phyloP scores from a whole-genome alignment of 305 asterid species.

The Fraxinus nigra region DNA sequence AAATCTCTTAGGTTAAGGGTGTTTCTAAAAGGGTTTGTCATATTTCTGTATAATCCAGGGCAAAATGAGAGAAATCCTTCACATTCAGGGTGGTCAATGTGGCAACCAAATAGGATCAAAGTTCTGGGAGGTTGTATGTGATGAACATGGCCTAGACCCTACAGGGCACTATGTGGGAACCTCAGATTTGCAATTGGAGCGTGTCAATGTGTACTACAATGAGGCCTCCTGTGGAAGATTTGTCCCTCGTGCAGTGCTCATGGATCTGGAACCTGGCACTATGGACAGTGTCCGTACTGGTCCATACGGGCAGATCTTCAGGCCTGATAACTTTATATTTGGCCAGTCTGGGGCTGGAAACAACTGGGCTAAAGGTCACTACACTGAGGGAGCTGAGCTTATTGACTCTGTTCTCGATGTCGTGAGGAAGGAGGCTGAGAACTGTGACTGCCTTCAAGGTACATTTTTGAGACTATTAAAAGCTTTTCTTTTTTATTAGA shows the following conservation, averaged over 20 bases:
- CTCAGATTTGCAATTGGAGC: constrained; percentile 78
- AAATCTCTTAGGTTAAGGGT: neutral
- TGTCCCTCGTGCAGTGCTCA: constrained; percentile 78
- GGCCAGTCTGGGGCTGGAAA: constrained; percentile 93
- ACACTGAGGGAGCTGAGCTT: constrained; percentile 93
- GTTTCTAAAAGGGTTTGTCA: neutral
- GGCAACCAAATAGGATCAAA: constrained; percentile 91
- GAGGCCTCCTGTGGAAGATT: constrained; percentile 86
- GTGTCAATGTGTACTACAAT: constrained; percentile 78
- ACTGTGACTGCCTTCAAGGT: constrained; percentile 92
- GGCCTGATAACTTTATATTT: constrained; percentile 83
- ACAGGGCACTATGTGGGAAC: constrained; percentile 75
- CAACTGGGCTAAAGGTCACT: constrained; percentile 91
- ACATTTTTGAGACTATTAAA: neutral
- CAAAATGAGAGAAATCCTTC: constrained; percentile 83
- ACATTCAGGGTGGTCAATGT: constrained; percentile 77
- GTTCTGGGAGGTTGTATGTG: constrained; percentile 87
- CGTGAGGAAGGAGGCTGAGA: constrained; percentile 88
- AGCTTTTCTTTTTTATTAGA: neutral
- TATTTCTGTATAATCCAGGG: constrained; percentile 34
- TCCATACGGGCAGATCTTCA: constrained; percentile 78
- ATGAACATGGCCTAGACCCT: constrained; percentile 80
- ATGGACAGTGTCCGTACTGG: constrained; percentile 88
- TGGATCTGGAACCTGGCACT: constrained; percentile 89
- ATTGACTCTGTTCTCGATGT: constrained; percentile 88